Evolutionary conservation across 495 filamentous ascomycete species (phyloP).

Genomic region (Neurospora hispaniola): DNA sequence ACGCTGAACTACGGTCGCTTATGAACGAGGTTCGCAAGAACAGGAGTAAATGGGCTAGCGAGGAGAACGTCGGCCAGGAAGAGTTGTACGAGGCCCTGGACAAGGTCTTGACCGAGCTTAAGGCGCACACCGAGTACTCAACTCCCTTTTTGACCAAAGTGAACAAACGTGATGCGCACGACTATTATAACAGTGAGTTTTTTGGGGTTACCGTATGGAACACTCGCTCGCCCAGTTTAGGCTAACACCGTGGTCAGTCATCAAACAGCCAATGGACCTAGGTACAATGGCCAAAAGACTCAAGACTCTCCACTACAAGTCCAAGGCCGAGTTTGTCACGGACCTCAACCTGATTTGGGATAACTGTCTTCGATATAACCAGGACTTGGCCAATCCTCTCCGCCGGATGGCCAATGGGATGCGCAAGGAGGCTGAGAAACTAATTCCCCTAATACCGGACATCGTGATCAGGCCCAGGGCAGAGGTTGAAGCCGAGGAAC

Average conservation of each 20-base stretch:
- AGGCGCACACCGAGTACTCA: constrained; percentile 93
- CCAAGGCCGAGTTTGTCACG: constrained; percentile 87
- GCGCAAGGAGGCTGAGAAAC: constrained; percentile 91
- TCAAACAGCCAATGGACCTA: constrained; percentile 97
- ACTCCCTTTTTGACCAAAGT: constrained; percentile 85
- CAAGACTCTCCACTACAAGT: constrained; percentile 75
- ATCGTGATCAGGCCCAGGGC: constrained; percentile 80
- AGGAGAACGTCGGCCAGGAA: constrained; percentile 93
- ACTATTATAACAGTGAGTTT: constrained; percentile 71
- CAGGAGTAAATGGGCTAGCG: constrained; percentile 95
- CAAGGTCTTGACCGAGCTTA: constrained; percentile 90
- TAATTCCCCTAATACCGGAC: constrained; percentile 90
- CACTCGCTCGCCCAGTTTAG: not conserved
- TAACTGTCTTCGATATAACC: constrained; percentile 94
- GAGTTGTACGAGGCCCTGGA: constrained; percentile 95
- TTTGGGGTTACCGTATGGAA: not conserved
- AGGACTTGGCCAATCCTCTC: constrained; percentile 73
- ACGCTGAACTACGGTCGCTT: constrained; percentile 79
- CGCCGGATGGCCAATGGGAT: constrained; percentile 92
- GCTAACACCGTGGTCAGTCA: constrained; percentile 47
- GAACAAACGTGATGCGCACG: constrained; percentile 92
- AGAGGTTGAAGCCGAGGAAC: constrained; percentile 93
- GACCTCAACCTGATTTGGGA: constrained; percentile 93
- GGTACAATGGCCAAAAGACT: constrained; percentile 98
- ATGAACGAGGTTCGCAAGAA: constrained; percentile 98